A percentile compares a stretch with the other conserved stretches of the same genome.
Conservation (phyloP, 495 filamentous ascomycete species). For the Hypoxylon lenormandii region DNA sequence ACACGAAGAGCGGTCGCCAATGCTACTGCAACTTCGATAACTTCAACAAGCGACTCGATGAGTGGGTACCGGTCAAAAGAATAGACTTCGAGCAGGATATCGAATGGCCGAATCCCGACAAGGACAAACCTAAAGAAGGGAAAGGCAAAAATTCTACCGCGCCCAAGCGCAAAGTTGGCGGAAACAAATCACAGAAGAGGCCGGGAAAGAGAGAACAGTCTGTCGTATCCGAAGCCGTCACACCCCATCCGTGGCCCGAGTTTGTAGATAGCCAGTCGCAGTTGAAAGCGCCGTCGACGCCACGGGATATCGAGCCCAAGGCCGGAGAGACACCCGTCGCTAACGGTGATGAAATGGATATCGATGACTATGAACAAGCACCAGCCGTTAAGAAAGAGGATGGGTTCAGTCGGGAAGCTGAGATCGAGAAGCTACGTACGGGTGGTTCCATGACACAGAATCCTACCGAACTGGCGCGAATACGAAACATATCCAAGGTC, state of each 20-base stretch:
- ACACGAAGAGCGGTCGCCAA: slow-evolving; percentile 81
- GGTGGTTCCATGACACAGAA: slow-evolving; percentile 98
- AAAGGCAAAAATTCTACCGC: slow-evolving; percentile 61
- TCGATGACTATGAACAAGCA: slow-evolving; percentile 60
- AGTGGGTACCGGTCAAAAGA: slow-evolving; percentile 85
- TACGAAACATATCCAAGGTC: slow-evolving; percentile 89
- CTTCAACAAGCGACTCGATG: slow-evolving; percentile 98
- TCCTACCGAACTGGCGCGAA: slow-evolving; percentile 93
- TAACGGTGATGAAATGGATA: slow-evolving; percentile 65
- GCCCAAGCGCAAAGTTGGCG: slow-evolving; percentile 60
- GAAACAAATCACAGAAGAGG: slow-evolving; percentile 69
- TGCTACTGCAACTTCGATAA: slow-evolving; percentile 99
- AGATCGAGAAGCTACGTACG: slow-evolving; percentile 93
- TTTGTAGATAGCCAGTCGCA: slow-evolving; percentile 48
- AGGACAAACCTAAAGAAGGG: slow-evolving; percentile 66
- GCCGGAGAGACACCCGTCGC: slow-evolving; percentile 58
- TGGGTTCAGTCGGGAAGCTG: slow-evolving; percentile 83
- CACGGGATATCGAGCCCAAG: slow-evolving; percentile 55
- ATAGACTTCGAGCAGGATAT: slow-evolving; percentile 79
- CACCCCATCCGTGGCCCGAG: slow-evolving; percentile 60
- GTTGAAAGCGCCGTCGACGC: slow-evolving; percentile 52
- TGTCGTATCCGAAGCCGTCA: slow-evolving; percentile 59
- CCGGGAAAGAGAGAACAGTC: slow-evolving; percentile 63
- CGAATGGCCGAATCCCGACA: slow-evolving; percentile 69
- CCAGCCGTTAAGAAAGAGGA: slow-evolving; percentile 58